These are phyloP conservation scores for Gossypium turneri DNA, from an alignment of 345 rosid species.

Conservation along the genomic window DNA sequence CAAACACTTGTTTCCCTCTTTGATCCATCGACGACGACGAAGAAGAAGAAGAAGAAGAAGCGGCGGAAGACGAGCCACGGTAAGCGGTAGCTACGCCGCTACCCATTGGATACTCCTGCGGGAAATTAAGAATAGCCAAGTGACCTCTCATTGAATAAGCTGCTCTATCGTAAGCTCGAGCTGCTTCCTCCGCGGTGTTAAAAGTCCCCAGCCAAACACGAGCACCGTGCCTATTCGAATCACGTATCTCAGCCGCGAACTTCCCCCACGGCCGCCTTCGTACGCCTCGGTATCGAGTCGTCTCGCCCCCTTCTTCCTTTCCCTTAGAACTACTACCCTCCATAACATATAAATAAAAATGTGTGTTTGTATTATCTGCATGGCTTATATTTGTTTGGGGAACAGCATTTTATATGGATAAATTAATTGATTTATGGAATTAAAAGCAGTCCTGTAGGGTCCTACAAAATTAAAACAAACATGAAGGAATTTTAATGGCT, in stretches of 20 bases:
- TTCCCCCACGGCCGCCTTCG: slow-evolving; percentile 88
- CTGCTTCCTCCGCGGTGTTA: slow-evolving; percentile 84
- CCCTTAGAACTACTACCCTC: slow-evolving; percentile 24
- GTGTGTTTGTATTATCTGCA: slow-evolving; percentile 18
- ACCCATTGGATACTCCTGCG: slow-evolving; percentile 54
- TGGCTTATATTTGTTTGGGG: slow-evolving; percentile 21
- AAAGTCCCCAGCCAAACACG: slow-evolving; percentile 91
- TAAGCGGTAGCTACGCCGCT: slow-evolving; percentile 23
- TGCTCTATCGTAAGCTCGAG: slow-evolving; percentile 81
- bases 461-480: slow-evolving; percentile 13
- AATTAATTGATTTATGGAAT: too few species aligned
- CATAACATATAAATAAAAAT: slow-evolving; percentile 12
- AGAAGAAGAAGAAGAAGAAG: not conserved
- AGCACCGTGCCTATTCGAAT: slow-evolving; percentile 68
- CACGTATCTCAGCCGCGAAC: slow-evolving; percentile 87
- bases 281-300: slow-evolving; percentile 66
- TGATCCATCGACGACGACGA: slow-evolving; percentile 23
- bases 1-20: slow-evolving; percentile 50
- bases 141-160: slow-evolving; percentile 86
- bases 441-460: not conserved
- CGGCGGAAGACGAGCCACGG: slow-evolving; percentile 8
- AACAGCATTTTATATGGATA: slow-evolving; percentile 11
- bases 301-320: slow-evolving; percentile 23
- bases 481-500: slow-evolving; percentile 18
- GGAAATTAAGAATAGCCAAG: slow-evolving; percentile 71